Conservation (phyloP, 768 basidiomycete species). For the Tephrocybe sp. region DNA sequence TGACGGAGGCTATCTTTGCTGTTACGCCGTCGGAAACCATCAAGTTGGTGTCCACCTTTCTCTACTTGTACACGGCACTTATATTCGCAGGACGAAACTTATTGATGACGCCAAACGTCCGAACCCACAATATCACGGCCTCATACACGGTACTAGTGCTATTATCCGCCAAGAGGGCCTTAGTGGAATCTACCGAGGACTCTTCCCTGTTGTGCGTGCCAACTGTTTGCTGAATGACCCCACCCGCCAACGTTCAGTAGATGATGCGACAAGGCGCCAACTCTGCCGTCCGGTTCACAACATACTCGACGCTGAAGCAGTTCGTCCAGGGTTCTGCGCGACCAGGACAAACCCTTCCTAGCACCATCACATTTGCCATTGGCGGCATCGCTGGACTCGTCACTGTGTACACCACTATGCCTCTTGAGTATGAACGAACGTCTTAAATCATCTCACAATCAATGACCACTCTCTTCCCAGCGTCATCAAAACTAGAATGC, state of each 20-base stretch:
- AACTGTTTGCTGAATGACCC: neutral
- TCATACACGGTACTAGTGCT: constrained; percentile 77
- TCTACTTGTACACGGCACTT: neutral
- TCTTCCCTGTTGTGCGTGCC: constrained; percentile 85
- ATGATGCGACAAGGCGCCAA: constrained; percentile 99
- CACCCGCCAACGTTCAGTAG: constrained; percentile 39
- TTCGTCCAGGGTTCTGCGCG: constrained; percentile 83
- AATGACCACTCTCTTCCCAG: constrained; percentile 38
- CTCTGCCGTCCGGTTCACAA: constrained; percentile 94
- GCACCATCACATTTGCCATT: constrained; percentile 89
- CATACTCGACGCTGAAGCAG: constrained; percentile 92
- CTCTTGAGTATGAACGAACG: constrained; percentile 59
- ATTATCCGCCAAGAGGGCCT: constrained; percentile 89
- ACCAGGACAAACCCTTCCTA: constrained; percentile 83
- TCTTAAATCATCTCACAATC: neutral
- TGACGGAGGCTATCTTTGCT: constrained; percentile 90
- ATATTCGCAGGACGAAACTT: constrained; percentile 78
- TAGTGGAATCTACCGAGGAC: constrained; percentile 81
- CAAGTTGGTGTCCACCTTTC: constrained; percentile 62
- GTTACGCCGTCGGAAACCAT: constrained; percentile 98
- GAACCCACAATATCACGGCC: constrained; percentile 81
- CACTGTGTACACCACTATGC: constrained; percentile 91
- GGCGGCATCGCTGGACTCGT: constrained; percentile 93
- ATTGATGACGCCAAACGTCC: constrained; percentile 92
- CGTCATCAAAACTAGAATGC: constrained; percentile 98